Evolutionary conservation across 129 eudicot species (phyloP).

Genomic region (Helianthus tuberosus): DNA sequence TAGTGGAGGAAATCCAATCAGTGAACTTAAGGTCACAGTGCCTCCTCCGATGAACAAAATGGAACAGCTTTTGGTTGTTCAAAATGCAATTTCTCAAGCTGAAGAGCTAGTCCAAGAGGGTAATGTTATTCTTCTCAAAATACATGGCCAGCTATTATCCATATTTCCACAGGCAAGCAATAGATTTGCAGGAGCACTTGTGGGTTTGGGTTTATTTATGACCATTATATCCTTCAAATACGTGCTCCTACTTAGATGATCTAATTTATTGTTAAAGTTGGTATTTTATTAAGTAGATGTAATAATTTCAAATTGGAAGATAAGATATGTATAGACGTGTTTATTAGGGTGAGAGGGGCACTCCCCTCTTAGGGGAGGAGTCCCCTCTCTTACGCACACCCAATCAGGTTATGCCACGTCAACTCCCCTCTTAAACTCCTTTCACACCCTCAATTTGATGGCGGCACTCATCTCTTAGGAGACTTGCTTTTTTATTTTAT

Average conservation of each 20-base stretch:
- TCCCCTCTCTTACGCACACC: too few relatives aligned
- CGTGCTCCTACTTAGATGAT: slow-evolving; percentile 32
- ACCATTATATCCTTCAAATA: slow-evolving; percentile 58
- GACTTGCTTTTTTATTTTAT: too few relatives aligned
- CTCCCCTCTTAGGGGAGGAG: too few relatives aligned
- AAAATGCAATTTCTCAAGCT: slow-evolving; percentile 84
- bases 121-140: slow-evolving; percentile 75
- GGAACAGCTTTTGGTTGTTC: slow-evolving; percentile 98
- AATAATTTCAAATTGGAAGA: too few relatives aligned
- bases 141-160: slow-evolving; percentile 73
- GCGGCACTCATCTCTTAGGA: too few relatives aligned
- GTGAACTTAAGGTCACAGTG: slow-evolving; percentile 69
- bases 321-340: too few relatives aligned
- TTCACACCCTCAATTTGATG: too few relatives aligned
- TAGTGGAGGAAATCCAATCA: slow-evolving; percentile 49
- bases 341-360: too few relatives aligned
- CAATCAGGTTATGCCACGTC: too few relatives aligned
- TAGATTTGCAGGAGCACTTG: slow-evolving; percentile 55
- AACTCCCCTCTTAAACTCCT: too few relatives aligned
- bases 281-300: too few relatives aligned
- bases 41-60: slow-evolving; percentile 87
- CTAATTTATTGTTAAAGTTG: too few relatives aligned
- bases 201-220: slow-evolving; percentile 50
- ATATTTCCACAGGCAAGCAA: slow-evolving; percentile 93
- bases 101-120: slow-evolving; percentile 89